Base-by-base conservation (phyloP, 768 basidiomycete genomes). In the Leccinum ochraceum region DNA sequence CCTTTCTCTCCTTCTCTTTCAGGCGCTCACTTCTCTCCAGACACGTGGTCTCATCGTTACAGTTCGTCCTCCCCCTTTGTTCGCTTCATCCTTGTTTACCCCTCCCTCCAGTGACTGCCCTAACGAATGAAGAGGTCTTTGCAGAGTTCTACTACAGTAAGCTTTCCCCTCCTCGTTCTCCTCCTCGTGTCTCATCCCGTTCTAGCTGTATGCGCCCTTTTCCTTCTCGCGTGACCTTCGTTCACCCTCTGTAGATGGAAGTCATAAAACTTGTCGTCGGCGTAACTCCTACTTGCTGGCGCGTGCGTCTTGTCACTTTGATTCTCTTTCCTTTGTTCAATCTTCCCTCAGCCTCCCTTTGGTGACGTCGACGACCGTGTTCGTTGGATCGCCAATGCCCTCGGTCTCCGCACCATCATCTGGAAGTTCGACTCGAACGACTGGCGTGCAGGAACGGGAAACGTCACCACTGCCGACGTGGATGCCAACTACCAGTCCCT, bases 291-390 rank as follows among this genome's bases (percentile, higher is more conserved):
- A 86, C 79, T 1, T 86, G 81, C 66, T 87, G 84, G 86, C 77
- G 83, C 65, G 83, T 84, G 61, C 51, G 78, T 75, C 6, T 10
- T 8, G 2, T 16, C 37, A 5, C 22, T 16, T 59, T 51, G 1
- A 2, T 10, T 8, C 10, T 22, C 24, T 58, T 26, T 26, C 20
- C n/a, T 9, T 13, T 26, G 17, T 56, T 49, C 34, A 63, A 44
- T 3, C n/a, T 42, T 11, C 42, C 26, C 3, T 32, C 59, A 84
- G 83, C 86, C 87, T 36, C 86, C 87, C 1, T 87, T 76, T 62
- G 87, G 86, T 51, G 86, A 88, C 60, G 76, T 88, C 20, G 92
- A 94, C 48, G 86, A 88, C 73, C 88, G 92, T 55, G 84, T 93
- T 48, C 84, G 92, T 36, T 78, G 83, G 37, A 87, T 94, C 59